Evolutionary conservation across 106 monocot species (phyloP), one percentile per base, ranked within the genome.

Genomic region (Phalaenopsis equestris): DNA sequence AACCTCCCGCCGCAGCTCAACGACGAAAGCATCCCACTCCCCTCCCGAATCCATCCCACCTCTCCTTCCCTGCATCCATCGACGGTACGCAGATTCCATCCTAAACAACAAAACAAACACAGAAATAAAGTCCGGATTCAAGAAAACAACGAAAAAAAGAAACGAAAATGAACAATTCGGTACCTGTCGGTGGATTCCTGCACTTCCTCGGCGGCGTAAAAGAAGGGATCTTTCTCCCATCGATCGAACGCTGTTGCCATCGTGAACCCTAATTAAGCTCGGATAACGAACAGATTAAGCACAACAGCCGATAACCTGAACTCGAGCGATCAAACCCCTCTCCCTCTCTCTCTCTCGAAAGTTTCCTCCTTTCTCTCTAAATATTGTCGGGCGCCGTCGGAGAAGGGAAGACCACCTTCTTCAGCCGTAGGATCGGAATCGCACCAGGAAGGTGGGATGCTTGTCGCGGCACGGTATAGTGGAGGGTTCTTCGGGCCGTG

Each of bases 211-310:
- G 92, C 92, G 1, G 92, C 90, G 65, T 83, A 70, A 80, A 92
- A 92, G 83, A 92, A 92, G 47, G 88, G 87, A 73, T 92, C 92
- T 82, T 92, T 90, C 83, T 88, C 86, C 92, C 92, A 92, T 42
- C 86, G 81, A 78, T 92, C 92, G 48, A 92, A 92, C 47, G 77
- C 73, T 77, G 92, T 89, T 3, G 86, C 90, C 92, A 92, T 92
- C 41, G 30, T 11, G 36, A 46, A 23, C 6, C 43, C 74, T 14
- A 74, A 74, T 18, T 16, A 41, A 38, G 41, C 10, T 21, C 1
- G 15, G 39, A 72, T 9, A 72, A 16, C 41, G 2, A 67, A 24
- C 21, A 67, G 0, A n/a, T 36, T 41, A 38, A 38, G 11, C 12
- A 8, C 37, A 74, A 43, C 18, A 18, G n/a, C 42, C 43, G 12